phyloP scores from a whole-genome alignment of 2,329 filamentous ascomycete species.

The Aspergillus pseudotamarii region DNA sequence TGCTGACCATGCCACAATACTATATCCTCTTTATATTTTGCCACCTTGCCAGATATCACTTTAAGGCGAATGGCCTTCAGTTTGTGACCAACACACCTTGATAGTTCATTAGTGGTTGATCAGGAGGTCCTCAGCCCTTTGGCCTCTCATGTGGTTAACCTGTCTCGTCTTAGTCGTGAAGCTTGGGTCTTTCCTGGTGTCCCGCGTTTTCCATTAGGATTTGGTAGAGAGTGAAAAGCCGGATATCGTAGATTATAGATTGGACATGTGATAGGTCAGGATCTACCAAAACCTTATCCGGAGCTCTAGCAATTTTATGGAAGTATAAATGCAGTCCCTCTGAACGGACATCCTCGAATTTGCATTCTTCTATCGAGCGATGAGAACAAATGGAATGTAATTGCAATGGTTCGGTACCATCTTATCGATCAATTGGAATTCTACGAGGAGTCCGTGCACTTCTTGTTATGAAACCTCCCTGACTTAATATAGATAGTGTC shows the following conservation, averaged over 20 bases:
- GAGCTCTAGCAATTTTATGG: background rate
- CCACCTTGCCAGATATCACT: background rate
- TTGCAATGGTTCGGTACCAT: background rate
- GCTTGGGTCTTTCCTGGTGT: conserved; percentile 9
- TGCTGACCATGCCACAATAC: background rate
- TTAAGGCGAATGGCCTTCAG: background rate
- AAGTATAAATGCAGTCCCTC: background rate
- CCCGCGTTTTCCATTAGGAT: conserved; percentile 9
- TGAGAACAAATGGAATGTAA: background rate
- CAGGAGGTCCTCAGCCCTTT: background rate
- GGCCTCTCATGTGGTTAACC: conserved; percentile 21
- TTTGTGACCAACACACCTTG: background rate
- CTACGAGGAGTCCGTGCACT: background rate
- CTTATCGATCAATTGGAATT: conserved; percentile 1
- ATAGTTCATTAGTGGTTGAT: background rate
- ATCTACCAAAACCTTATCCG: background rate
- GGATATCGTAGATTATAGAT: background rate
- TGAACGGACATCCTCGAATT: background rate
- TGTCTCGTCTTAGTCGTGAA: conserved; percentile 24
- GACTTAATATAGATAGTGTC: conserved; percentile 1
- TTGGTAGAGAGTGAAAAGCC: too few species aligned
- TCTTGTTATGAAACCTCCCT: background rate
- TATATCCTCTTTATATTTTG: background rate
- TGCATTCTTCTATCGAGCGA: background rate
- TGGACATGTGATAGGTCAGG: background rate